These are phyloP conservation scores for Ploettnerulaceae sp. DNA, from an alignment of 2,329 filamentous ascomycete species.

Conservation along the genomic window DNA sequence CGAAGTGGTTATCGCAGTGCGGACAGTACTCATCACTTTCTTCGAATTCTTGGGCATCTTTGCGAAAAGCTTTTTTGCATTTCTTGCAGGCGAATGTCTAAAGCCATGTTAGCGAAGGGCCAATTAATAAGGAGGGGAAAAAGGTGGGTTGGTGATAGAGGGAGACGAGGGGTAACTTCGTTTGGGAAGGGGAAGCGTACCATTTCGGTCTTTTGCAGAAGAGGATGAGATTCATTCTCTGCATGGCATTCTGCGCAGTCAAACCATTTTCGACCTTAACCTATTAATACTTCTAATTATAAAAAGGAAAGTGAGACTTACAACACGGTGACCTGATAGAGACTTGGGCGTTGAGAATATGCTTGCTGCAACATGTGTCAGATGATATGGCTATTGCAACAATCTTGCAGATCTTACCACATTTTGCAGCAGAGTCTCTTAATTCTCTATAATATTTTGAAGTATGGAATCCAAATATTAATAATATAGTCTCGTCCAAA, in stretches of 20 bases:
- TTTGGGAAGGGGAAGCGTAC: slow-evolving; percentile 35
- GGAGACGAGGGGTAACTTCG: too few species aligned
- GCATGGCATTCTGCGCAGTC: slow-evolving; percentile 94
- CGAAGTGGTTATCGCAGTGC: slow-evolving; percentile 97
- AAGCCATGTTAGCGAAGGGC: neutral
- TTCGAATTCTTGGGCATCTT: slow-evolving; percentile 87
- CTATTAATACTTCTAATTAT: neutral
- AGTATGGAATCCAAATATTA: neutral
- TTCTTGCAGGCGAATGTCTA: slow-evolving; percentile 90
- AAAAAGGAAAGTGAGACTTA: slow-evolving; percentile 42
- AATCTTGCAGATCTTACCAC: slow-evolving; percentile 26
- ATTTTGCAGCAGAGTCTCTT: slow-evolving; percentile 16
- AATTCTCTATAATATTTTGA: neutral
- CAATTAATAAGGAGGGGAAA: slow-evolving; percentile 1
- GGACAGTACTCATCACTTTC: slow-evolving; percentile 98
- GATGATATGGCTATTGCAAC: slow-evolving; percentile 10
- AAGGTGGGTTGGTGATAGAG: neutral
- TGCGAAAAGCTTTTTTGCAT: slow-evolving; percentile 97
- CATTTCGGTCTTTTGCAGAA: slow-evolving; percentile 81
- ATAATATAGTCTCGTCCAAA: neutral
- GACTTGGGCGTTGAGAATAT: slow-evolving; percentile 96
- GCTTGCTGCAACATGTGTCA: slow-evolving; percentile 61
- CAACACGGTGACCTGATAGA: slow-evolving; percentile 94
- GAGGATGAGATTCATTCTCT: slow-evolving; percentile 71
- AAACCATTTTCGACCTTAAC: slow-evolving; percentile 87